Conservation (phyloP, 2,329 filamentous ascomycete genomes). For the Cladosporium sp. region DNA sequence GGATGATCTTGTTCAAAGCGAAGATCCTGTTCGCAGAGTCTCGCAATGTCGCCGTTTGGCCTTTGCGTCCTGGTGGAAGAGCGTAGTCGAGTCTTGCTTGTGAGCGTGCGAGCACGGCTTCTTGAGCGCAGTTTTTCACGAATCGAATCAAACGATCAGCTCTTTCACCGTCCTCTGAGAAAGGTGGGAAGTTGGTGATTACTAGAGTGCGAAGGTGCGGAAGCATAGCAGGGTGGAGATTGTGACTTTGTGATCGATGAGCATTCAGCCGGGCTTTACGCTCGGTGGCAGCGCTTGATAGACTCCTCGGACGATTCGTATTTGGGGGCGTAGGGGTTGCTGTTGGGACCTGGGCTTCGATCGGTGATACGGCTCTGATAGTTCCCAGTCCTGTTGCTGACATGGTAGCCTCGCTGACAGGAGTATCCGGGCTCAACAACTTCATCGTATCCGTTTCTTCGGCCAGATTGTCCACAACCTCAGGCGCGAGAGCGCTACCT, state of each 20-base stretch:
- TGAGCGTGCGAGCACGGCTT: conserved; percentile 49
- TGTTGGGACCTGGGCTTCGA: background rate
- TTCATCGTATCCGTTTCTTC: conserved; percentile 16
- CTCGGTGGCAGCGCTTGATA: conserved; percentile 27
- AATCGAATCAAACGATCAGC: conserved; percentile 49
- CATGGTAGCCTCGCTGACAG: conserved; percentile 16
- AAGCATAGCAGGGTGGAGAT: conserved; percentile 52
- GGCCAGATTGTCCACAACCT: conserved; percentile 34
- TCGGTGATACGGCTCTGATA: conserved; percentile 7
- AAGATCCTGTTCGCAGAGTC: conserved; percentile 41
- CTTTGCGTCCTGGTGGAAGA: conserved; percentile 53
- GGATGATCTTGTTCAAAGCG: conserved; percentile 50
- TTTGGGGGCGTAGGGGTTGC: conserved; percentile 11
- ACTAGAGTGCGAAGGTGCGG: conserved; percentile 52
- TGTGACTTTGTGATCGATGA: conserved; percentile 21
- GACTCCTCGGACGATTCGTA: conserved; percentile 22
- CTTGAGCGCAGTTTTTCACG: conserved; percentile 54
- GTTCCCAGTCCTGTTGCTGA: conserved; percentile 9
- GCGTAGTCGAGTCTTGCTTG: conserved; percentile 55
- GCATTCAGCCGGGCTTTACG: conserved; percentile 26
- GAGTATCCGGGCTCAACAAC: conserved; percentile 20
- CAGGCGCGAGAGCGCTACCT: conserved; percentile 44
- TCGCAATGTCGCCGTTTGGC: conserved; percentile 44
- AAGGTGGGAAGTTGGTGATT: conserved; percentile 51
- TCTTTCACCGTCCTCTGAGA: conserved; percentile 33